Evolutionary conservation across 164 flowering plant species (phyloP).

Genomic region (Magnolia officinalis): DNA sequence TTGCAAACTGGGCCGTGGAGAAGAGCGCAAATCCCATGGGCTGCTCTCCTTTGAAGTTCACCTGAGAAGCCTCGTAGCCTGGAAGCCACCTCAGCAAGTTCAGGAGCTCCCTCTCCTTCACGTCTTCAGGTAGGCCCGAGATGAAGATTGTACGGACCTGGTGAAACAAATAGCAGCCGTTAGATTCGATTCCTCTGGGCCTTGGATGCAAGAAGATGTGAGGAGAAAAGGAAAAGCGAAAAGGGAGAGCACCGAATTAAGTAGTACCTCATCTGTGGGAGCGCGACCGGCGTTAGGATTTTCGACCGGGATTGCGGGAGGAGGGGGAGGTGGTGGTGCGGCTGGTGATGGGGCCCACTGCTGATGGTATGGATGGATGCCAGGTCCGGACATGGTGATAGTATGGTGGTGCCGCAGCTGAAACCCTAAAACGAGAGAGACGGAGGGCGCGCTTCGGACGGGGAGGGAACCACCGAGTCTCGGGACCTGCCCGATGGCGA

Average conservation of each 20-base stretch:
- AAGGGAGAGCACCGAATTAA: neutral
- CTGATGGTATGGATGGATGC: slow-evolving; percentile 80
- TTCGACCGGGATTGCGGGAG: slow-evolving; percentile 30
- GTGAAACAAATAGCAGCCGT: neutral
- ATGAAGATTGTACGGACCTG: slow-evolving; percentile 88
- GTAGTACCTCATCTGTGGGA: slow-evolving; percentile 49
- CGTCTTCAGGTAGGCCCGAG: slow-evolving; percentile 86
- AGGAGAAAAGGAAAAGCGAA: neutral
- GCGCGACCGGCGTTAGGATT: slow-evolving; percentile 32
- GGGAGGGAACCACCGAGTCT: neutral
- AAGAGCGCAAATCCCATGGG: slow-evolving; percentile 98
- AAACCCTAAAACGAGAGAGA: neutral
- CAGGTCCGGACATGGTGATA: slow-evolving; percentile 69
- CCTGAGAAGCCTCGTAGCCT: slow-evolving; percentile 95
- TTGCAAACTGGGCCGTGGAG: slow-evolving; percentile 61
- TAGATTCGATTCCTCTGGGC: neutral
- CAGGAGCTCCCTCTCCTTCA: slow-evolving; percentile 92
- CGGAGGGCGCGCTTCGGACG: neutral
- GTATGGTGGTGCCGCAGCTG: neutral
- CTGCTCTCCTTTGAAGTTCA: slow-evolving; percentile 81
- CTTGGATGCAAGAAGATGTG: neutral
- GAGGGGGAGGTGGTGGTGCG: slow-evolving; percentile 26
- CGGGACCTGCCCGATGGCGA: neutral
- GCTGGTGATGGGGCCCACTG: slow-evolving; percentile 64
- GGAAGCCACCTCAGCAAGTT: slow-evolving; percentile 91